Evolutionary conservation across 805 yeast genomes (phyloP).

Genomic region (Starmerella tilneyi): DNA sequence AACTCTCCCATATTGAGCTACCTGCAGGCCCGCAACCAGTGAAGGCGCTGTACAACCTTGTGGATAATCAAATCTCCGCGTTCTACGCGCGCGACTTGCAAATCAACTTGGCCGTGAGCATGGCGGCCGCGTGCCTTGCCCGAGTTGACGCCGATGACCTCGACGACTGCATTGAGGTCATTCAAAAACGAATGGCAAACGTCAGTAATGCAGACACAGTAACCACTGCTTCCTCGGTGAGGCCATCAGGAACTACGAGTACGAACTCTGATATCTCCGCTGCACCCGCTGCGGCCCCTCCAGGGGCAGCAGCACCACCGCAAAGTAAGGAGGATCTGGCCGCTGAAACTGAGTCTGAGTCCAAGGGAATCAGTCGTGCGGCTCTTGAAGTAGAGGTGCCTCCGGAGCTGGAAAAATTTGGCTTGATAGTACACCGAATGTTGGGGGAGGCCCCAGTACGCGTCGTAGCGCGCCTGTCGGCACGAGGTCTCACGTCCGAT

Average conservation of each 20-base stretch:
- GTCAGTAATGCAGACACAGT: conserved; percentile 6
- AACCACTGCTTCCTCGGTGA: background rate
- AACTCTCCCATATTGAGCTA: conserved; percentile 21
- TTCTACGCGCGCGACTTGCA: conserved; percentile 67
- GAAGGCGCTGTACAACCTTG: conserved; percentile 56
- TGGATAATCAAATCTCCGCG: conserved; percentile 51
- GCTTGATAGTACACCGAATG: conserved; percentile 14
- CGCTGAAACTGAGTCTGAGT: no score
- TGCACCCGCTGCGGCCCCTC: background rate
- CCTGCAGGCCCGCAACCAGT: conserved; percentile 34
- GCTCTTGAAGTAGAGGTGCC: conserved; percentile 21
- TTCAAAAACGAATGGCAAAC: conserved; percentile 42
- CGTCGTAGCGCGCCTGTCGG: conserved; percentile 19
- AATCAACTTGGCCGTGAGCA: conserved; percentile 48
- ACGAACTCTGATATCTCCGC: background rate
- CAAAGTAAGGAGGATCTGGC: background rate
- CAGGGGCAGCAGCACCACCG: background rate
- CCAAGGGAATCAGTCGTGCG: conserved; percentile 18
- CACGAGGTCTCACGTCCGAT: conserved; percentile 53
- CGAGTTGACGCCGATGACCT: conserved; percentile 45
- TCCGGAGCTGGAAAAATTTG: conserved; percentile 8
- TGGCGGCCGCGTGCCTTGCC: conserved; percentile 57
- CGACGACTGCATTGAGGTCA: conserved; percentile 56
- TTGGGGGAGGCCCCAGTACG: conserved; percentile 18
- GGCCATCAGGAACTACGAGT: background rate